Evolutionary conservation across 163 green algal species (phyloP).

Genomic region (Scenedesmus sp.): DNA sequence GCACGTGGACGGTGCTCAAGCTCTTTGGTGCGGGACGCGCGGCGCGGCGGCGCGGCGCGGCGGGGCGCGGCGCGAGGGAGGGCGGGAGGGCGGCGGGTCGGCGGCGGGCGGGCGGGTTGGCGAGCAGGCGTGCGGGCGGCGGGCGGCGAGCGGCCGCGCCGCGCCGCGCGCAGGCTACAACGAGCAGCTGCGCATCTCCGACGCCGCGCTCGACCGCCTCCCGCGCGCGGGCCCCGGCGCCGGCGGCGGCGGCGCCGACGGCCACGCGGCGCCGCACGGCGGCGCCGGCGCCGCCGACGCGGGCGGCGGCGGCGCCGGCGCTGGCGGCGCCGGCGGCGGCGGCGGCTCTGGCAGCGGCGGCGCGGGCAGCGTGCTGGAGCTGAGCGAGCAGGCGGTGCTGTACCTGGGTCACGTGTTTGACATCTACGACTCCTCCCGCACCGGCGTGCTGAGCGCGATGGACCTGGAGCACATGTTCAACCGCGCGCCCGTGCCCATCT

Average conservation of each 20-base stretch:
- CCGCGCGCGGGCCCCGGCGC: background rate
- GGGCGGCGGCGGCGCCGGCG: no score
- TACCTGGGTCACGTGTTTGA: constrained; percentile 79
- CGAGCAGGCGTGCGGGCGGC: no score
- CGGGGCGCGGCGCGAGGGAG: no score
- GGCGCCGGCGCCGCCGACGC: constrained; percentile 4
- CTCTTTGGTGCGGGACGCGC: constrained; percentile 73
- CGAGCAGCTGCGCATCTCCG: constrained; percentile 73
- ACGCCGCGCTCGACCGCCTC: constrained; percentile 69
- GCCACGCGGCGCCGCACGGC: background rate
- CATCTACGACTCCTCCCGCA: constrained; percentile 63
- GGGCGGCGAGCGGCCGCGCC: no score
- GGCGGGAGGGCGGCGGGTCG: no score
- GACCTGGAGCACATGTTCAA: constrained; percentile 76
- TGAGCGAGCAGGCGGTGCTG: constrained; percentile 63
- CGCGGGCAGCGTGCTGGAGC: constrained; percentile 88
- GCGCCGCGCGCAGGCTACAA: constrained; percentile 76
- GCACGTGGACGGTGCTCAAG: constrained; percentile 93
- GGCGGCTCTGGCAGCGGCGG: no score
- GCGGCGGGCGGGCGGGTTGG: no score
- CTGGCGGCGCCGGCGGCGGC: no score
- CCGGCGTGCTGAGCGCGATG: constrained; percentile 51
- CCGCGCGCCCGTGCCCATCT: constrained; percentile 57
- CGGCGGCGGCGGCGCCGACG: background rate
- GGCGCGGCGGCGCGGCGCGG: no score